These are phyloP conservation scores for Umbelopsis isabellina DNA, from an alignment of 192 early-diverging fungal species.

Conservation along the genomic window DNA sequence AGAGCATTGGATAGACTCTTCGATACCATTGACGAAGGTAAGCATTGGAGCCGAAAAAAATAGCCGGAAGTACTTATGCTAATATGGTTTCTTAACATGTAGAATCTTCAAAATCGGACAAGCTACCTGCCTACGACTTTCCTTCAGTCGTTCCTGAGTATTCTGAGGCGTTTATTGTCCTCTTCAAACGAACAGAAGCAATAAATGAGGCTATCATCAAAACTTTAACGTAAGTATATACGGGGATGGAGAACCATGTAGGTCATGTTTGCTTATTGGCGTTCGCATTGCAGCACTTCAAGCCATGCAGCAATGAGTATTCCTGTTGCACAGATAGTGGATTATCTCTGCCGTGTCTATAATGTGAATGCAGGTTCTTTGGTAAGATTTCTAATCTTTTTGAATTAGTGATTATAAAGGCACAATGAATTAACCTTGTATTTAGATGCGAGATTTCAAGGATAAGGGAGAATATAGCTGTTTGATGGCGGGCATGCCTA, in stretches of 20 bases:
- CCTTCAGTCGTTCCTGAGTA: conserved; percentile 44
- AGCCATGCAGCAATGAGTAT: conserved; percentile 46
- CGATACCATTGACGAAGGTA: conserved; percentile 59
- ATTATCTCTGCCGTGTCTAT: conserved; percentile 51
- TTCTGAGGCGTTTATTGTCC: conserved; percentile 39
- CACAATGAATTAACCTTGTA: neutral
- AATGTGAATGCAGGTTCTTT: conserved; percentile 46
- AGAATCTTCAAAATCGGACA: conserved; percentile 27
- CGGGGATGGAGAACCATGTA: conserved; percentile 29
- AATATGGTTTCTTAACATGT: neutral
- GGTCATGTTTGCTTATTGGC: conserved; percentile 29
- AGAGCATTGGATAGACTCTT: conserved; percentile 49
- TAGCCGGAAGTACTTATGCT: neutral
- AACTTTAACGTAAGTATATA: conserved; percentile 40
- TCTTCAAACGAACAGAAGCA: conserved; percentile 39
- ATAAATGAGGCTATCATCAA: conserved; percentile 41
- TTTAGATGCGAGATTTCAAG: conserved; percentile 44
- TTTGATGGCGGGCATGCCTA: conserved; percentile 49
- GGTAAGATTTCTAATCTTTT: conserved; percentile 30
- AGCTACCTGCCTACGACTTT: conserved; percentile 38
- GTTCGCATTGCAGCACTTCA: conserved; percentile 39
- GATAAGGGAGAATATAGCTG: conserved; percentile 54
- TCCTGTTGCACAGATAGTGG: conserved; percentile 53
- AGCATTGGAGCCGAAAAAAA: neutral
- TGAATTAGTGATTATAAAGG: neutral